Conservation (phyloP, 495 filamentous ascomycete species). For the Daldinia concentrica region DNA sequence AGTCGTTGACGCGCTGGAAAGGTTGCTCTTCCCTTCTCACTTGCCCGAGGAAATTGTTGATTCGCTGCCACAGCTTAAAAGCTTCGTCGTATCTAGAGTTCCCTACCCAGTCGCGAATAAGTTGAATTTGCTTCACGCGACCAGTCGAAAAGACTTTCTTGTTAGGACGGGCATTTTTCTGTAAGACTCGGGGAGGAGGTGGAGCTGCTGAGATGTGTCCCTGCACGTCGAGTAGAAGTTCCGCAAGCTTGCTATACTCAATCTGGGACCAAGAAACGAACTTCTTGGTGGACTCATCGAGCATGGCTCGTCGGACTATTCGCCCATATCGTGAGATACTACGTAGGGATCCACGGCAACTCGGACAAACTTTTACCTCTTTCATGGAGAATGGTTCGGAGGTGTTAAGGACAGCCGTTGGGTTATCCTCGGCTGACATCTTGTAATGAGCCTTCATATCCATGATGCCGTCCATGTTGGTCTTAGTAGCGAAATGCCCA, state of each 20-base stretch:
- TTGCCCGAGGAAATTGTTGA: slow-evolving; percentile 55
- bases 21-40: slow-evolving; percentile 68
- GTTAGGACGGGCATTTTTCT: neutral
- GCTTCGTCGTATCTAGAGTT: slow-evolving; percentile 52
- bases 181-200: neutral
- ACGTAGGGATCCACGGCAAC: slow-evolving; percentile 69
- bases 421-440: slow-evolving; percentile 53
- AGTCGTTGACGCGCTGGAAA: slow-evolving; percentile 62
- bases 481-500: slow-evolving; percentile 71
- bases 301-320: slow-evolving; percentile 67
- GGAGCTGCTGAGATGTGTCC: slow-evolving; percentile 27
- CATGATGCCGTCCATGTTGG: slow-evolving; percentile 74
- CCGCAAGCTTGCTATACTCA: slow-evolving; percentile 59
- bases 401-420: slow-evolving; percentile 53
- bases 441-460: slow-evolving; percentile 67
- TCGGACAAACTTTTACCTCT: slow-evolving; percentile 68
- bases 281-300: slow-evolving; percentile 75
- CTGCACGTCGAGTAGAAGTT: slow-evolving; percentile 36
- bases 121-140: slow-evolving; percentile 36
- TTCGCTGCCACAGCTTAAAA: slow-evolving; percentile 51
- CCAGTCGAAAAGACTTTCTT: slow-evolving; percentile 15
- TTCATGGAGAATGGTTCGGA: slow-evolving; percentile 62
- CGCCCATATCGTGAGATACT: slow-evolving; percentile 72
- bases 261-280: slow-evolving; percentile 66
- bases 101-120: slow-evolving; percentile 41